A percentile compares a stretch with the other conserved stretches of the same genome.
Evolutionary conservation across 257 asterid genomes (phyloP).

Genomic region (Primulina eburnea): DNA sequence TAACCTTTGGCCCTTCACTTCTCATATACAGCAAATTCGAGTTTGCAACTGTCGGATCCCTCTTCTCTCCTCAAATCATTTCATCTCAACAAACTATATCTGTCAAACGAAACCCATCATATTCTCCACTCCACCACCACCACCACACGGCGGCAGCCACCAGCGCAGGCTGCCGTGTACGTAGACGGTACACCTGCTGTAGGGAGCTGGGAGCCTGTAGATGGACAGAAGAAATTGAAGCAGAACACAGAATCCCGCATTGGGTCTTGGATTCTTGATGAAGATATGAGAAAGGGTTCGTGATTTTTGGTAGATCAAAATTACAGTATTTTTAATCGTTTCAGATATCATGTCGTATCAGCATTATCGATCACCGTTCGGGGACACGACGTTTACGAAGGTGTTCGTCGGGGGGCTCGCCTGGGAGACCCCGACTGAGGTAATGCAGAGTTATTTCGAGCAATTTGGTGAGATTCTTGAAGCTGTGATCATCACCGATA

Average conservation of each 20-base stretch:
- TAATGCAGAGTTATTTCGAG: conserved; percentile 71
- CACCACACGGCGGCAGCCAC: background rate
- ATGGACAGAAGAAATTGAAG: background rate
- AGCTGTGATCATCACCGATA: conserved; percentile 93
- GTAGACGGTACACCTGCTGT: too few species aligned
- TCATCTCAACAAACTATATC: conserved; percentile 2
- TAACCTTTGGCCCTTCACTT: conserved; percentile 24
- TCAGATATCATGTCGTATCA: conserved; percentile 60
- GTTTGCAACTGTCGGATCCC: conserved; percentile 80
- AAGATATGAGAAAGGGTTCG: background rate
- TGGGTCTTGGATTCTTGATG: background rate
- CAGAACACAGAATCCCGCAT: background rate
- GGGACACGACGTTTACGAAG: conserved; percentile 88
- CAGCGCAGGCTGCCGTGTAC: background rate
- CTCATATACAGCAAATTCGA: conserved; percentile 62
- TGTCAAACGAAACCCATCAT: background rate
- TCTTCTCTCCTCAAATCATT: conserved; percentile 27
- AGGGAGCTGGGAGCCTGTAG: background rate
- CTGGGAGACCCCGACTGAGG: conserved; percentile 93
- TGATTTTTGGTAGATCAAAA: too few species aligned
- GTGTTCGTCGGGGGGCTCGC: conserved; percentile 98
- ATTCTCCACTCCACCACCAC: background rate
- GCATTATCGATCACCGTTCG: conserved; percentile 96
- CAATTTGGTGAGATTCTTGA: conserved; percentile 95
- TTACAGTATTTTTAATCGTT: too few species aligned